Conservation (phyloP, 768 basidiomycete genomes). For the Agrocybe praecox region DNA sequence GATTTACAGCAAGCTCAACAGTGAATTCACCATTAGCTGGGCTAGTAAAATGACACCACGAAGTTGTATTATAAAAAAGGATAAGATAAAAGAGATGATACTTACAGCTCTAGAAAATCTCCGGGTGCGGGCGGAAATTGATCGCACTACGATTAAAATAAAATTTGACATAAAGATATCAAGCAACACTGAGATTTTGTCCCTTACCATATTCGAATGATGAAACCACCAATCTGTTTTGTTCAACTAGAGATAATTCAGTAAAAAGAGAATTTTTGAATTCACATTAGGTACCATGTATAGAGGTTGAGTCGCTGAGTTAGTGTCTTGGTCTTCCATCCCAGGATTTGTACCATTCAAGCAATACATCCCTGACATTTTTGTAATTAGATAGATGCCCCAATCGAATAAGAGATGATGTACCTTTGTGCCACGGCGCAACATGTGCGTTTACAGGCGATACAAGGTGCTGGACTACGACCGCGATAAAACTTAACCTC, state of each 20-base stretch:
- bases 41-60: conserved; percentile 18
- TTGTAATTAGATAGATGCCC: not conserved
- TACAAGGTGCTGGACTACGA: not conserved
- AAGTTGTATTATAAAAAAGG: not conserved
- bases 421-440: conserved; percentile 32
- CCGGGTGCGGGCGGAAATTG: conserved; percentile 44
- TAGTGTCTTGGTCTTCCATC: conserved; percentile 30
- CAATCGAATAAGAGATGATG: not conserved
- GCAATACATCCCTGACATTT: conserved; percentile 34
- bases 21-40: conserved; percentile 44
- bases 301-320: conserved; percentile 33
- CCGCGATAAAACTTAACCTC: not conserved
- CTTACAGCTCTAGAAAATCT: conserved; percentile 45
- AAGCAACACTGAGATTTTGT: not conserved
- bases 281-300: conserved; percentile 23
- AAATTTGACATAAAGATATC: not conserved
- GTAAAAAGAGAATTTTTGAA: not conserved
- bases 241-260: conserved; percentile 24
- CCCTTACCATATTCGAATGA: conserved; percentile 34
- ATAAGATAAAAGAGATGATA: not conserved
- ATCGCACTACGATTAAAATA: conserved; percentile 37
- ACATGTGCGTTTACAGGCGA: conserved; percentile 19
- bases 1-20: conserved; percentile 43
- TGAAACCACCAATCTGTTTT: conserved; percentile 46
- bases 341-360: conserved; percentile 33